A percentile compares a stretch with the other conserved stretches of the same genome.
phyloP scores from a whole-genome alignment of 2,329 filamentous ascomycete genomes.

The Aspergillus luchuensis region DNA sequence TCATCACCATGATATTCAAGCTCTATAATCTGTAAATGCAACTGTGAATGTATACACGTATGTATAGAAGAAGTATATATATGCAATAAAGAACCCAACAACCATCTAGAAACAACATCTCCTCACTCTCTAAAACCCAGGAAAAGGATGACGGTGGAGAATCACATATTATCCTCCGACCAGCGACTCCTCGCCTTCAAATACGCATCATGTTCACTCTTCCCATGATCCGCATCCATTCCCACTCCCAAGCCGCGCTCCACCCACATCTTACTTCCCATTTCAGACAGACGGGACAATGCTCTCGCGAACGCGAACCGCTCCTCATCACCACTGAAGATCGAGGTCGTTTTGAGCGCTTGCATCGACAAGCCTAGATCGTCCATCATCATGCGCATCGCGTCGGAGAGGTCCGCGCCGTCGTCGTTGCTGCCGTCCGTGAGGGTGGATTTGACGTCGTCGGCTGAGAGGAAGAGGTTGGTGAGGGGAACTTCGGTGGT shows the following conservation, averaged over 20 bases:
- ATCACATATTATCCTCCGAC: constrained; percentile 52
- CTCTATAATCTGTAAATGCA: too few species aligned
- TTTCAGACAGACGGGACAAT: constrained; percentile 79
- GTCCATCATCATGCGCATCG: constrained; percentile 81
- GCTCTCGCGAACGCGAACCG: constrained; percentile 93
- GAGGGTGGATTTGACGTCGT: constrained; percentile 66
- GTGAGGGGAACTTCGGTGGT: constrained; percentile 83
- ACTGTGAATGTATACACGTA: neutral
- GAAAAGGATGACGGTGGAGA: too few species aligned
- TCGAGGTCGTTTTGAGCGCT: constrained; percentile 77
- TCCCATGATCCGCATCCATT: constrained; percentile 46
- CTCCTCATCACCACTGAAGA: constrained; percentile 95
- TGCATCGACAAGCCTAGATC: constrained; percentile 83
- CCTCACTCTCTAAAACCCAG: neutral
- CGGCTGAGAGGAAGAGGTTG: constrained; percentile 78
- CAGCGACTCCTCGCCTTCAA: constrained; percentile 51
- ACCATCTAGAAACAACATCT: neutral
- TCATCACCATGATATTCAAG: too few species aligned
- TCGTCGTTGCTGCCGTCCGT: constrained; percentile 44
- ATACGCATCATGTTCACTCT: constrained; percentile 52
- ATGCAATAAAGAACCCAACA: neutral
- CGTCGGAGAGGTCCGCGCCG: constrained; percentile 61
- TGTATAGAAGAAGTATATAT: constrained; percentile 7
- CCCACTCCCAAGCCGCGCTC: constrained; percentile 67
- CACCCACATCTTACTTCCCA: constrained; percentile 95